Evolutionary conservation across 1,284 basidiomycete species (phyloP), one percentile per base, ranked within the genome.

Genomic region (Pterulicium gracile): DNA sequence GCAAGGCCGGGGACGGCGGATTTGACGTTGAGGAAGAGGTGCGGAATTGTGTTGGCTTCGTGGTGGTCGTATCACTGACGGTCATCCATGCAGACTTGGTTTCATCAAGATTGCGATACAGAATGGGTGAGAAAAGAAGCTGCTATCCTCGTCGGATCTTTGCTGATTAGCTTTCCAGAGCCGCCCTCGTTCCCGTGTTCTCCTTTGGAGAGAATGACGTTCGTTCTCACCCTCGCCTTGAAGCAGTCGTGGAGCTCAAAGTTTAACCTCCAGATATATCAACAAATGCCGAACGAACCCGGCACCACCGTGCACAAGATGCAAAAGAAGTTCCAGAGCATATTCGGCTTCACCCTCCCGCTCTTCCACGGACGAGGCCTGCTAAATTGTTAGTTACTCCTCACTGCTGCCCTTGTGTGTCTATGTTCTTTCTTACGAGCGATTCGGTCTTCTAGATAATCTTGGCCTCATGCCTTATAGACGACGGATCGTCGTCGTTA

Each of bases 181-280:
- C 93, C 39, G 88, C 92, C 57, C 72, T 97, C 4, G 93, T 97
- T 0, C 94, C 93, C 0, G 91, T 95, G 1, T 96, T 96, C 58
- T 93, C 90, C 1, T 98, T 98, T 57, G 95, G 95, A 15, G 95
- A 98, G 69, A 98, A 98, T 61, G 95, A 98, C 61, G 91, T 92
- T 51, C 56, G 84, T 70, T 3, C 3, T 47, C 42, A 14, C 22
- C 22, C 20, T 14, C 27, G n/a, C n/a, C n/a, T n/a, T n/a, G n/a
- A n/a, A n/a, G n/a, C n/a, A n/a, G n/a, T n/a, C n/a, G 10, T 32
- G 27, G 27, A 32, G 27, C 27, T 32, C 27, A 10, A 32, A 32
- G 10, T 32, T 32, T 32, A 10, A 32, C 41, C 21, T 43, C 2
- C 50, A 94, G 87, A 95, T 98, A 46, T 98, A 91, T 57, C 77